These are phyloP conservation scores for Botrytis pseudocinerea DNA, from an alignment of 2,329 filamentous ascomycete species.

Conservation along the genomic window DNA sequence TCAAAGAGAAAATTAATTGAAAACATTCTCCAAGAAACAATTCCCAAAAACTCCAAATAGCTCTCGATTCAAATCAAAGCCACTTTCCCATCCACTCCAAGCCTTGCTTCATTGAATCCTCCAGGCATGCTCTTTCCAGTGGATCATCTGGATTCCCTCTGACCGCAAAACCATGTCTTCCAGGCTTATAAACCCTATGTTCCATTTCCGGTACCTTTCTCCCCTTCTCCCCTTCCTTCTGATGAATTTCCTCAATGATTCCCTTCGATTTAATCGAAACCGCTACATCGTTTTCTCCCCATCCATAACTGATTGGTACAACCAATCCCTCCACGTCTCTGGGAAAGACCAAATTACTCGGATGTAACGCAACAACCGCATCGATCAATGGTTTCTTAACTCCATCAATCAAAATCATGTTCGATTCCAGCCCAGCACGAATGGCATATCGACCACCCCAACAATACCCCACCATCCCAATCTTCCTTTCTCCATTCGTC, in stretches of 20 bases:
- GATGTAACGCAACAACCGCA: constrained; percentile 31
- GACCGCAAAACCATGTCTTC: constrained; percentile 43
- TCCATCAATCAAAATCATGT: constrained; percentile 43
- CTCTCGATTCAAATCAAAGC: constrained; percentile 10
- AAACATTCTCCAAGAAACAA: neutral
- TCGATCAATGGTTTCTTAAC: constrained; percentile 22
- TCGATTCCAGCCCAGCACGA: constrained; percentile 38
- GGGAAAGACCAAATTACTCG: constrained; percentile 42
- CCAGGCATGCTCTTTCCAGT: constrained; percentile 40
- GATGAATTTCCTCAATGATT: neutral
- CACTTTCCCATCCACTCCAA: constrained; percentile 26
- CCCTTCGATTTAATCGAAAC: constrained; percentile 35
- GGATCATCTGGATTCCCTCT: constrained; percentile 44
- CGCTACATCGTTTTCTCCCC: constrained; percentile 40
- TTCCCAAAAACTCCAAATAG: neutral
- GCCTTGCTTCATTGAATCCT: constrained; percentile 41
- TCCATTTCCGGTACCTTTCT: constrained; percentile 39
- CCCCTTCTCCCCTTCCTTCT: constrained; percentile 35
- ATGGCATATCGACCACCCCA: constrained; percentile 44
- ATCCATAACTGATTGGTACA: constrained; percentile 40
- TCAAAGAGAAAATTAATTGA: neutral
- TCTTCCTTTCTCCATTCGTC: constrained; percentile 36
- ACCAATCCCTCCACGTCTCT: constrained; percentile 41
- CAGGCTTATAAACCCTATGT: constrained; percentile 42
- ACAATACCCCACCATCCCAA: constrained; percentile 43